Evolutionary conservation across 2,329 filamentous ascomycete species (phyloP), one percentile per base, ranked within the genome.

Genomic region (Ophiostoma sp.): DNA sequence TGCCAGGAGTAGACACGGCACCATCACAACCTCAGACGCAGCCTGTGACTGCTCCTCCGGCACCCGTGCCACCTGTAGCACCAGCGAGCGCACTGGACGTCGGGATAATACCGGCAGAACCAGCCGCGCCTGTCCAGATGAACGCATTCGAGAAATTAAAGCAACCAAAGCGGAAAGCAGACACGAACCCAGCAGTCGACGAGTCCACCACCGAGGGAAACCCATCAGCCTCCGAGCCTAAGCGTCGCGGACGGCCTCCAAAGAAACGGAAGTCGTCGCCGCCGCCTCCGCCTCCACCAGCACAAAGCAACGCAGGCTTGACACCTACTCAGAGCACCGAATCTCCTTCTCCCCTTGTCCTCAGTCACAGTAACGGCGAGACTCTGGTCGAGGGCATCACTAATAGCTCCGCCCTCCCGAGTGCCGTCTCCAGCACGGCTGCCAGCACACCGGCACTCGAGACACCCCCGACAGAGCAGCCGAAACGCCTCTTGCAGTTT

Each of bases 401-500:
- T 11, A 39, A 63, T 17, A 63, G 19, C 59, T 22, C 59, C 19
- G 59, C 31, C 59, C 19, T 39, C 6, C 59, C 36, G 5, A 45
- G 61, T 36, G 61, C 36, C 61, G 17, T 28, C 22, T 45, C 61
- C 5, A 28, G 22, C 15, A 42, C 36, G 12, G n/a, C 61, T 22
- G n/a, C 22, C 22, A 70, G 68, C 50, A 57, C 68, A n/a, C 68
- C 68, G 6, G 6, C 48, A 25, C n/a, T n/a, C 3, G 66, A 69
- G n/a, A 19, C 31, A 15, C 4, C 68, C 2, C 22, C 57, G 2
- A 19, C 52, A 8, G 61, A 45, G 39, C 72, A 61, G 19, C 82
- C 84, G 0, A 84, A 82, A 59, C 90, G 87, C 75, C 76, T 91
- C 0, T 79, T 91, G 25, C 85, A 83, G 74, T 84, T 90, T 77